Evolutionary conservation across 2,329 filamentous ascomycete species (phyloP), one percentile per base, ranked within the genome.

Genomic region (Pyrenochaeta sp.): DNA sequence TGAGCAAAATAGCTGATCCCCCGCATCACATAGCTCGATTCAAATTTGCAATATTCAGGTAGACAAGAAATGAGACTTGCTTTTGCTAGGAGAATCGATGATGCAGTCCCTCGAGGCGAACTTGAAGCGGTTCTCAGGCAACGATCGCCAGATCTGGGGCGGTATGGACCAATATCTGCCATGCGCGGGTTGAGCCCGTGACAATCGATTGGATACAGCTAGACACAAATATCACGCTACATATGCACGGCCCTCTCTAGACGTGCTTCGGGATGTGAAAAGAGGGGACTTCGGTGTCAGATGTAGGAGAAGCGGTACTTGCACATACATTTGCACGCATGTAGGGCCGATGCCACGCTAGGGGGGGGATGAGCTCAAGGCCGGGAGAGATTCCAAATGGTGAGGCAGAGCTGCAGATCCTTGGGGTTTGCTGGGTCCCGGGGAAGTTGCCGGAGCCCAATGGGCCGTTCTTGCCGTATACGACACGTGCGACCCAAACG

Each of bases 171-270:
- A 27, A 41, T 47, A 20, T 15, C 18, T 39, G 21, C 17, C 36
- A 23, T 20, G 36, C 18, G 18, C 18, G 14, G 40, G 41, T 56
- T 43, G 40, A 50, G 52, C 49, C 44, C 54, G 41, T 31, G 31
- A 37, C 15, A 15, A 4, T 27, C 48, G 23, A 55, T 55, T 52
- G 52, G 52, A 31, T 27, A 21, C 21, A 15, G 10, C 21, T 23
- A 20, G 21, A n/a, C 30, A 17, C 40, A 23, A 37, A 43, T 29
- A 32, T 32, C 11, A 35, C 51, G 47, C 51, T 55, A 58, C 33
- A 15, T 23, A 50, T 51, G 51, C 51, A 58, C 44, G 51, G 39
- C 51, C 47, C 18, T 39, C 50, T 51, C 47, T 49, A 41, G 44
- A 42, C 36, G 15, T 32, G 39, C 37, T 42, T 45, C 30, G 40